Base-by-base conservation (phyloP, 2,329 filamentous ascomycete species). In the Fusarium palustre region DNA sequence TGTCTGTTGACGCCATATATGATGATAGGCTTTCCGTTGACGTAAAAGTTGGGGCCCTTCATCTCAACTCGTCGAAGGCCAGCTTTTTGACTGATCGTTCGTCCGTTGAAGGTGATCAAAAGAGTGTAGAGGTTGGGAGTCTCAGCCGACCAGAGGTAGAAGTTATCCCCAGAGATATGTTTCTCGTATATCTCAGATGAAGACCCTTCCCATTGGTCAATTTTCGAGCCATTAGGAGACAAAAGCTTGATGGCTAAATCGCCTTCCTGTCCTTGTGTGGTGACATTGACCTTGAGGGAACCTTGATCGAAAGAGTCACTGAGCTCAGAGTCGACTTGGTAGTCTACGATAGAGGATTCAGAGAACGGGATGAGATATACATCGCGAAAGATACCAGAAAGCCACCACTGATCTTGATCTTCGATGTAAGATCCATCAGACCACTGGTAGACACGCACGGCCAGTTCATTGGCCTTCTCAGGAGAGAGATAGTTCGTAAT, bases 341-440 rank as follows among this genome's bases (percentile, higher is more conserved):
- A 59, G 13, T 67, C 64, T 79, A 36, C 88, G 83, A 48, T 84
- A 79, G 31, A 78, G 74, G 63, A 59, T n/a, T 80, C 76, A 0
- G 88, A 85, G 59, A 92, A 91, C 0, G 86, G 85, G 30, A 91
- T 80, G 12, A 93, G 79, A 61, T 86, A 87, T 0, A 93, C 90
- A 63, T 92, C 89, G 41, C 91, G 83, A 71, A 92, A 92, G 63
- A 92, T 92, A 0, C 69, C 65, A 13, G 65, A 69, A 0, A 91
- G 77, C 86, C 88, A 89, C 89, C 90, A 92, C 76, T 91, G 88
- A 72, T 92, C 89, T 66, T 86, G 89, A 64, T 92, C 90, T 73
- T 93, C 91, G 34, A 92, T 87, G 66, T 92, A 92, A 22, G 86
- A 89, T 4, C 90, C 91, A 73, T 93, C 89, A 34, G 88, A 92